Base-by-base conservation (phyloP, 208 protist genomes). In the Wallacemonas sp. region DNA sequence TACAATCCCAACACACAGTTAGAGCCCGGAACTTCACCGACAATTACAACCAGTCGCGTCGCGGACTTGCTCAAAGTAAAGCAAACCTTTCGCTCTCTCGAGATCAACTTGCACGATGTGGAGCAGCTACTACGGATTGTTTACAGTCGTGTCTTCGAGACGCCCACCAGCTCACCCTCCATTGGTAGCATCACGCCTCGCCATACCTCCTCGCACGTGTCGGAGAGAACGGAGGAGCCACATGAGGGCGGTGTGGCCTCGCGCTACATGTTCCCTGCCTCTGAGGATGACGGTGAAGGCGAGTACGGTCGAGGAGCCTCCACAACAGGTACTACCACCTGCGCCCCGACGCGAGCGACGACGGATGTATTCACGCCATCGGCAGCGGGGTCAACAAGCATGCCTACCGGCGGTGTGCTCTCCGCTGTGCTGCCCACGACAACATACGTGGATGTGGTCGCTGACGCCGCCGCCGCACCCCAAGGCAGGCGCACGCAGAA, bases 121-220 rank as follows among this genome's bases (percentile, higher is more conserved):
- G 59, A 86, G 66, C 75, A 67, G 27, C 58, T 86, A n/a, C 62
- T 86, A 36, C 71, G 72, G 11, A 72, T 80, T 47, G 68, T 66
- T 21, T 86, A 75, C 56, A 68, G 64, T 14, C 51, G 67, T 3
- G 51, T 64, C 36, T 36, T 45, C 15, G 19, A 39, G 31, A 42
- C 41, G 0, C 36, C 62, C 1, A 19, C 45, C 1, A 41, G 63
- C n/a, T 65, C 60, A 2, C 46, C 42, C 11, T 28, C 24, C 6
- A 46, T 19, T 1, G 33, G 5, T 12, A 34, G 15, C 14, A 5
- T 39, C 14, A 14, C 12, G 17, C n/a, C n/a, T n/a, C n/a, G n/a
- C n/a, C n/a, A n/a, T n/a, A n/a, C n/a, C n/a, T 58, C 51, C 1
- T 27, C 46, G 46, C 46, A 54, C 26, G 19, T 8, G 24, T 54